These are phyloP conservation scores for Neofusicoccum sp. DNA, from an alignment of 2,329 filamentous ascomycete genomes.

Conservation along the genomic window DNA sequence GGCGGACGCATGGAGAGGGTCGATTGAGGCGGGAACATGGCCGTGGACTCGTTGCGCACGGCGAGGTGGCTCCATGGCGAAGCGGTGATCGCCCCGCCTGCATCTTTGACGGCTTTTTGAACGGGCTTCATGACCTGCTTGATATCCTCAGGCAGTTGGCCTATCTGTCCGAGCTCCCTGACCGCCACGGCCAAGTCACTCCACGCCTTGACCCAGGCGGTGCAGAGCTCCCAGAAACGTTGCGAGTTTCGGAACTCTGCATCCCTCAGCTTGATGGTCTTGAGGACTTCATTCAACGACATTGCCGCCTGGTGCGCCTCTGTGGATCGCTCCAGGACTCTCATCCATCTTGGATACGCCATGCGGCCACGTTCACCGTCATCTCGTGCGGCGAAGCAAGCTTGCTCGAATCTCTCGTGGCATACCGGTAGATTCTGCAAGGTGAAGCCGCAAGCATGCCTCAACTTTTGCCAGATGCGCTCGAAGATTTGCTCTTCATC, in stretches of 20 bases:
- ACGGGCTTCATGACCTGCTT: slow-evolving; percentile 73
- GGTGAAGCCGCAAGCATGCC: slow-evolving; percentile 70
- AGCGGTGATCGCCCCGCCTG: slow-evolving; percentile 66
- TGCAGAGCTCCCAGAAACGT: slow-evolving; percentile 69
- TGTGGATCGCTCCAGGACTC: slow-evolving; percentile 69
- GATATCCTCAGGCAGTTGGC: slow-evolving; percentile 53
- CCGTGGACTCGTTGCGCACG: slow-evolving; percentile 21
- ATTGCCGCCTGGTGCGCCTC: slow-evolving; percentile 71
- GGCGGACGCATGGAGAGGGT: not conserved
- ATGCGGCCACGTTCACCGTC: slow-evolving; percentile 36
- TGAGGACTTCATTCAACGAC: slow-evolving; percentile 68
- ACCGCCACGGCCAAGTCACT: slow-evolving; percentile 62
- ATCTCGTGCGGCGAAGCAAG: slow-evolving; percentile 22
- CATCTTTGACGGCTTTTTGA: slow-evolving; percentile 79
- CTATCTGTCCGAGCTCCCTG: slow-evolving; percentile 42
- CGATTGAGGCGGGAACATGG: slow-evolving; percentile 11
- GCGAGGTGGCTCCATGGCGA: slow-evolving; percentile 62
- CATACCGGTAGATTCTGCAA: slow-evolving; percentile 69
- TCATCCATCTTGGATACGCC: slow-evolving; percentile 43
- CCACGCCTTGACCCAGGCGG: slow-evolving; percentile 69
- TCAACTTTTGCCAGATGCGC: slow-evolving; percentile 73
- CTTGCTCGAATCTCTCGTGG: slow-evolving; percentile 58
- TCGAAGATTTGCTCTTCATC: slow-evolving; percentile 83
- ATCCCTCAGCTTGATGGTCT: slow-evolving; percentile 80
- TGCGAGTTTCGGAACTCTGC: slow-evolving; percentile 66